These are phyloP conservation scores for Exutisphaerella laricina DNA, from an alignment of 2,329 filamentous ascomycete species.

Conservation along the genomic window DNA sequence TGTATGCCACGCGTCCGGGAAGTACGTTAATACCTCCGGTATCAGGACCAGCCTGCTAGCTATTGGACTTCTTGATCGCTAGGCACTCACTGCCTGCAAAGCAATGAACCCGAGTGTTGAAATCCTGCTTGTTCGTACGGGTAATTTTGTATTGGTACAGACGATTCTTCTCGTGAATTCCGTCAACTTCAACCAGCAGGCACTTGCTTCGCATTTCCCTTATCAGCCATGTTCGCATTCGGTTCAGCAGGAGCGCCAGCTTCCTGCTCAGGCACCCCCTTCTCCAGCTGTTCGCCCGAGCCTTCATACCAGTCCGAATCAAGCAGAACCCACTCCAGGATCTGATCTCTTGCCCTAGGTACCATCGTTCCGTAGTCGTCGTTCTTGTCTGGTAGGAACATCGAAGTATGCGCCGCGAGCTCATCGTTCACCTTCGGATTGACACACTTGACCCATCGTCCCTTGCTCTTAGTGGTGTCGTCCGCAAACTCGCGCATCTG, in stretches of 20 bases:
- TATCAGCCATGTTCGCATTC: not conserved
- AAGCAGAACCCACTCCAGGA: constrained; percentile 56
- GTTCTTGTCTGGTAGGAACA: constrained; percentile 70
- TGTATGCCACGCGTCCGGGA: too few species aligned
- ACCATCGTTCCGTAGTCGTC: constrained; percentile 64
- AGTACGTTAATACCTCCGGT: too few species aligned
- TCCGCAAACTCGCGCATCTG: constrained; percentile 32
- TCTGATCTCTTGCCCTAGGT: constrained; percentile 59
- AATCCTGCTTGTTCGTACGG: too few species aligned
- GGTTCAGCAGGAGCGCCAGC: constrained; percentile 2
- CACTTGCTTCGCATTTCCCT: too few species aligned
- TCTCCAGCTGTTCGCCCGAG: constrained; percentile 10
- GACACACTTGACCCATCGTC: constrained; percentile 62
- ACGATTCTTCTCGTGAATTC: too few species aligned
- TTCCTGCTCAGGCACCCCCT: not conserved
- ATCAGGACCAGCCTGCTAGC: too few species aligned
- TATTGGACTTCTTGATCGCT: too few species aligned
- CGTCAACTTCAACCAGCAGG: too few species aligned
- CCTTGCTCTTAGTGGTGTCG: constrained; percentile 35
- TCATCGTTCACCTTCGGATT: constrained; percentile 80
- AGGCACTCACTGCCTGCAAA: too few species aligned
- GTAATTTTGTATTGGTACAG: too few species aligned
- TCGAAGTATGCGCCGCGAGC: constrained; percentile 69
- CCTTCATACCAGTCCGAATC: constrained; percentile 30
- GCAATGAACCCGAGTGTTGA: too few species aligned